These are phyloP conservation scores for Colletotrichum sp. DNA, from an alignment of 2,329 filamentous ascomycete genomes.

Conservation along the genomic window DNA sequence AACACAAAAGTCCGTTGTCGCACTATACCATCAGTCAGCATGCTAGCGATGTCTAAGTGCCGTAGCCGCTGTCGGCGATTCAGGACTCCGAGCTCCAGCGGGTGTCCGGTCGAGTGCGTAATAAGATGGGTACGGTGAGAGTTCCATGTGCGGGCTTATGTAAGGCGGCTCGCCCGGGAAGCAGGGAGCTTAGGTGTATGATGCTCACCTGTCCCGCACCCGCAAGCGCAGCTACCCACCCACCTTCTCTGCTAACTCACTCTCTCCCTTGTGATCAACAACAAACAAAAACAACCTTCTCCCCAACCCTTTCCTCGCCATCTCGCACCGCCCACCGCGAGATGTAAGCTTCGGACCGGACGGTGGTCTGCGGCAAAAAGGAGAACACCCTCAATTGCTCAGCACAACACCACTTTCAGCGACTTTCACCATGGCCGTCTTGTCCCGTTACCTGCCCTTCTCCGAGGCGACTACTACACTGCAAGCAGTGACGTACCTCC, in stretches of 20 bases:
- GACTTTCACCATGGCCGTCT: constrained; percentile 24
- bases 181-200: constrained; percentile 11
- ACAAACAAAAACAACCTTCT: constrained; percentile 1
- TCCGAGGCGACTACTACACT: constrained; percentile 62
- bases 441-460: constrained; percentile 61
- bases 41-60: not conserved
- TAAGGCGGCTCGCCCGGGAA: constrained; percentile 2
- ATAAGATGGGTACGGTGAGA: not conserved
- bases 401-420: not conserved
- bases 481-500: constrained; percentile 76
- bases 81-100: not conserved
- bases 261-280: constrained; percentile 18
- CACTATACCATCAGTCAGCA: not conserved
- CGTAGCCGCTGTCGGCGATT: not conserved
- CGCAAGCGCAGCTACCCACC: constrained; percentile 2
- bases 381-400: constrained; percentile 7
- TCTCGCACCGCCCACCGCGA: not conserved
- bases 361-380: constrained; percentile 14
- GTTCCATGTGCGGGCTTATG: constrained; percentile 2
- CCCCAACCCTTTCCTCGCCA: not conserved
- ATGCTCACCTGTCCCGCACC: constrained; percentile 14
- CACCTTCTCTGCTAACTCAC: not conserved
- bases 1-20: not conserved
- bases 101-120: constrained; percentile 4
- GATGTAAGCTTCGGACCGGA: constrained; percentile 12